A percentile compares a stretch with the other conserved stretches of the same genome.
Evolutionary conservation across 164 flowering plant genomes (phyloP).

Genomic region (Stephania yunnanensis): DNA sequence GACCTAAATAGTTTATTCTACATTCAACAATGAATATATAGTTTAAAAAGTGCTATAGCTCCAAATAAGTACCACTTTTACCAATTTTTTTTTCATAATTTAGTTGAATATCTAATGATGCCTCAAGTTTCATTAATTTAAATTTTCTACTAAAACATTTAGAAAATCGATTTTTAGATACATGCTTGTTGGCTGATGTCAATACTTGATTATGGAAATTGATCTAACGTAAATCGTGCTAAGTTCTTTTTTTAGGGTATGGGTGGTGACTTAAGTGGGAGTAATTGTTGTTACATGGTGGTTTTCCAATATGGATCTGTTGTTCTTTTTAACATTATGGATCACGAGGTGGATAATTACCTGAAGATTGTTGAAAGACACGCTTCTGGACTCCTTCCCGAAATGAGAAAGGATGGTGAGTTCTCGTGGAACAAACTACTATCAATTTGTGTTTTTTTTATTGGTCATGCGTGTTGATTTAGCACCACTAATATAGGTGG

Average conservation of each 20-base stretch:
- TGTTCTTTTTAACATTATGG: conserved; percentile 75
- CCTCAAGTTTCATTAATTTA: neutral
- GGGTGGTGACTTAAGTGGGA: conserved; percentile 52
- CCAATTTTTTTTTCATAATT: neutral
- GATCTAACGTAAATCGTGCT: neutral
- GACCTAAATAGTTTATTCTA: too few species aligned
- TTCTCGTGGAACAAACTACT: neutral
- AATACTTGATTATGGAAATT: neutral
- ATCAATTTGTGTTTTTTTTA: neutral
- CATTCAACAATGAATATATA: neutral
- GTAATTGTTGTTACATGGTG: conserved; percentile 74
- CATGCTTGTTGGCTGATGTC: neutral
- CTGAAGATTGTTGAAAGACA: conserved; percentile 69
- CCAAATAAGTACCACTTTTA: neutral
- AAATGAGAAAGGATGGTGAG: conserved; percentile 95
- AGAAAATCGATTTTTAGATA: neutral
- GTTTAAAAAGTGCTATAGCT: too few species aligned
- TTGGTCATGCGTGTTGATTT: neutral
- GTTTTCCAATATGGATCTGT: conserved; percentile 94
- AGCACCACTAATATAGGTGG: neutral
- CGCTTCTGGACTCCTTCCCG: conserved; percentile 82
- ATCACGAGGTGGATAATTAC: conserved; percentile 71
- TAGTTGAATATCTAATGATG: neutral
- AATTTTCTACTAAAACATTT: too few species aligned
- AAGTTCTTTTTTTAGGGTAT: conserved; percentile 40